Base-by-base conservation (phyloP, 768 basidiomycete genomes). In the Lentinus brumalis region DNA sequence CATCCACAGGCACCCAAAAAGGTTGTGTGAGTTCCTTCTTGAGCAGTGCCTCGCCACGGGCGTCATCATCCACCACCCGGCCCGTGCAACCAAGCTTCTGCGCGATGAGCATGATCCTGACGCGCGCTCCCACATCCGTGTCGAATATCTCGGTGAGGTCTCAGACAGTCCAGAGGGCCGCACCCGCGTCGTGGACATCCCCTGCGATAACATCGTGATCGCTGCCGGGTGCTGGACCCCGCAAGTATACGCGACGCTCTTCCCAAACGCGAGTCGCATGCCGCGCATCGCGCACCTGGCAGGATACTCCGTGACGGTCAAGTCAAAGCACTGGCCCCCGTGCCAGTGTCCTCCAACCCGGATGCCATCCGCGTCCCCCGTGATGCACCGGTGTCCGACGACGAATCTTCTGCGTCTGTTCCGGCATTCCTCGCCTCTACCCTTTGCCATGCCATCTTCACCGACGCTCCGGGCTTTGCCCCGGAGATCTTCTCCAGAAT, bases 141-240 rank as follows among this genome's bases (percentile, higher is more conserved):
- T 71, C 41, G 59, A 69, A n/a, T 53, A 64, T 56, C 61, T 66
- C 38, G 65, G 61, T 39, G 44, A 46, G 40, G 51, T 39, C 29
- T 42, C 60, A 18, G 35, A 50, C 45, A 58, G 60, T 4, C 31
- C 57, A 7, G 57, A 55, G 15, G 55, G 49, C 18, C 59, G 59
- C 31, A 46, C 57, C 26, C 53, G 51, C 16, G 47, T 44, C 5
- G 45, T 63, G 50, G 63, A 67, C 54, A 45, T 78, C 42, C 65
- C 68, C 12, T 71, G 72, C 63, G 69, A 71, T 50, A 70, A 61
- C 38, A 60, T 78, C 56, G 61, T 77, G 30, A 58, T 79, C 62
- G 67, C 77, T 11, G 74, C 76, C 5, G 76, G 76, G 0, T 73
- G 74, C 45, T 77, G 76, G 76, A 73, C 74, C 15, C 73, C 74